Conservation (phyloP, 768 basidiomycete species). For the Pisolithus sp. region DNA sequence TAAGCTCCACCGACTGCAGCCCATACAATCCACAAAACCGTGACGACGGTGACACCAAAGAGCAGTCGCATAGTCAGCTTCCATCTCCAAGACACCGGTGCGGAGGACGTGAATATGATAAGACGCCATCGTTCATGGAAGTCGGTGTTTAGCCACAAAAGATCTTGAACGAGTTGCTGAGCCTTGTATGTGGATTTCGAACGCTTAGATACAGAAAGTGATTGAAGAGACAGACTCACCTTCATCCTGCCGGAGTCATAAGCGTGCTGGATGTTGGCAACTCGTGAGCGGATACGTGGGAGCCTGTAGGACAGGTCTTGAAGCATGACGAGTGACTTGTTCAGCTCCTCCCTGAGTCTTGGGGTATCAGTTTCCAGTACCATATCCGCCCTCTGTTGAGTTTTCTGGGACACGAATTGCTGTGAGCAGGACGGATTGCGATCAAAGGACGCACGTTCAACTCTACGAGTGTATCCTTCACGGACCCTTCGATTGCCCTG, state of each 20-base stretch:
- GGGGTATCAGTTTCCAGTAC: constrained; percentile 57
- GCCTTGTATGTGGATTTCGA: constrained; percentile 39
- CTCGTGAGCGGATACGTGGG: constrained; percentile 56
- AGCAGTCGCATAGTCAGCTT: constrained; percentile 54
- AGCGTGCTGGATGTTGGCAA: constrained; percentile 53
- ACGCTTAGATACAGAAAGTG: neutral
- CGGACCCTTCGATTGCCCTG: constrained; percentile 60
- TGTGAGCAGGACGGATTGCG: neutral
- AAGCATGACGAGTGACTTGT: constrained; percentile 53
- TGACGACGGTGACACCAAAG: constrained; percentile 51
- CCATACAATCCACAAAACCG: constrained; percentile 55
- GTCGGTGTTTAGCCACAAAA: constrained; percentile 74
- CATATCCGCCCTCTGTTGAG: constrained; percentile 51
- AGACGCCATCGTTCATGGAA: constrained; percentile 70
- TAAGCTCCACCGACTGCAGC: constrained; percentile 61
- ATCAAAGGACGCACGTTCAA: constrained; percentile 43
- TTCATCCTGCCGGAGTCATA: constrained; percentile 70
- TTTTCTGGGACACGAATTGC: constrained; percentile 35
- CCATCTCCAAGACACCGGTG: constrained; percentile 70
- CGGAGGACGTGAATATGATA: constrained; percentile 66
- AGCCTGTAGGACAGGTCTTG: constrained; percentile 51
- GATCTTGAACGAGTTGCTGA: constrained; percentile 51
- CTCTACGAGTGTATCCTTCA: constrained; percentile 56
- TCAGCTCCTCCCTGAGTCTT: constrained; percentile 52
- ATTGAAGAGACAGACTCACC: constrained; percentile 29